Evolutionary conservation across 1,284 basidiomycete species (phyloP).

Genomic region (Chondrostereum purpureum): DNA sequence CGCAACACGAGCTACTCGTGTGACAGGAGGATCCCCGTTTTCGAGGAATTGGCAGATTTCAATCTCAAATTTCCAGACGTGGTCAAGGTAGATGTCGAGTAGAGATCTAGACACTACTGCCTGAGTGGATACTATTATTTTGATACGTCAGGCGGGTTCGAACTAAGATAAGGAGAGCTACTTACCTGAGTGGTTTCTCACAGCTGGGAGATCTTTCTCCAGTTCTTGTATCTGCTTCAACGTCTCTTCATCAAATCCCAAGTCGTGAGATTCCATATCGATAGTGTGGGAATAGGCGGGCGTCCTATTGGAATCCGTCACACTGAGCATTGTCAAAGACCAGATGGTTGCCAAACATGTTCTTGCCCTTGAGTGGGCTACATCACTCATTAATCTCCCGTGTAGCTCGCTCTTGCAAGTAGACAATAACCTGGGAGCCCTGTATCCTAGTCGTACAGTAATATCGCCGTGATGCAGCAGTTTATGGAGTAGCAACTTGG

Average conservation of each 20-base stretch:
- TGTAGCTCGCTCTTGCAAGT: constrained; percentile 24
- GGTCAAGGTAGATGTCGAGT: constrained; percentile 27
- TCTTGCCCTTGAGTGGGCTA: constrained; percentile 23
- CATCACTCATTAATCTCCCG: constrained; percentile 17
- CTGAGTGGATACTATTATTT: constrained; percentile 23
- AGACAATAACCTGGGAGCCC: constrained; percentile 26
- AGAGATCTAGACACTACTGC: constrained; percentile 24
- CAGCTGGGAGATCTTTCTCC: constrained; percentile 17
- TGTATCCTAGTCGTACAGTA: constrained; percentile 23
- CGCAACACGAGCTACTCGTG: constrained; percentile 10
- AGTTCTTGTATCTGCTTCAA: constrained; percentile 21
- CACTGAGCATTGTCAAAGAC: constrained; percentile 31
- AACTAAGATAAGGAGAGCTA: too few species aligned
- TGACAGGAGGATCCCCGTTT: constrained; percentile 6
- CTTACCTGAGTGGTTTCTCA: constrained; percentile 17
- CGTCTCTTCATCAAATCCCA: constrained; percentile 28
- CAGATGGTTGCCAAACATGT: constrained; percentile 30
- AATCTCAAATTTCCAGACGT: constrained; percentile 16
- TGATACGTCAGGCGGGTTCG: too few species aligned
- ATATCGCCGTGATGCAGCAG: constrained; percentile 24
- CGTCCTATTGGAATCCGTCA: constrained; percentile 17
- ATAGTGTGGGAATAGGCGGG: not conserved
- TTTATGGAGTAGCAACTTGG: constrained; percentile 26
- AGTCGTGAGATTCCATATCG: constrained; percentile 13
- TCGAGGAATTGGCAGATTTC: constrained; percentile 16